Evolutionary conservation across 495 filamentous ascomycete species (phyloP), one percentile per base, ranked within the genome.

Genomic region (Lepraria neglecta): DNA sequence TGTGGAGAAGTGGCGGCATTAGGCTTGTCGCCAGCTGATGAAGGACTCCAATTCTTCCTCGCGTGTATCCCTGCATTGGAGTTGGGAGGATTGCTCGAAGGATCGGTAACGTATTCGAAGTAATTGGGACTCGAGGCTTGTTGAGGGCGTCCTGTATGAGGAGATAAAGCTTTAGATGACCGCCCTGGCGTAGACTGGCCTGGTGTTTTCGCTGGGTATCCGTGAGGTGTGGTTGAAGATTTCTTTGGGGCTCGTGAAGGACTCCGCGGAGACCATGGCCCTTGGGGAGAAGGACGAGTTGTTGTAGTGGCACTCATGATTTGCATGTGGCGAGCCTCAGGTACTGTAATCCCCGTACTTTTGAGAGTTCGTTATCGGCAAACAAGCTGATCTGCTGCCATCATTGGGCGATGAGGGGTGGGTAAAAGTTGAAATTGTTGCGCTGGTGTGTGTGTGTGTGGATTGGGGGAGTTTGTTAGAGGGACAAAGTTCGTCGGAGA

Each of bases 51-150:
- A 73, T 87, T 87, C 64, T 84, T 82, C 60, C 81, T 82, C 7
- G 74, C 63, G 53, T 80, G 72, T 9, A 83, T 77, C 21, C 83
- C 74, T 46, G 78, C 74, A 52, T 77, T 78, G 2, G 87, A 87
- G 53, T 83, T 78, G 57, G 81, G 76, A n/a, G 80, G 72, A 64
- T 88, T 85, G 51, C 67, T 76, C 27, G 73, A 61, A 35, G 81
- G 76, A 46, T 92, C 87, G 56, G 88, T 74, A 33, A 78, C 74
- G 52, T 94, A 78, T 50, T 86, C 87, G 65, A 96, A 96, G 72
- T 96, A 96, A 69, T 87, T 90, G 21, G 89, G 87, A 68, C 87
- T 90, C 21, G 86, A 70, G 6, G 79, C 72, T 35, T 76, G 73
- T 48, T 68, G 72, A 45, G 78, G 76, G 7, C 65, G 63, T 19